Evolutionary conservation across 2,329 filamentous ascomycete species (phyloP), one percentile per base, ranked within the genome.

Genomic region (Fusarium camptoceras): DNA sequence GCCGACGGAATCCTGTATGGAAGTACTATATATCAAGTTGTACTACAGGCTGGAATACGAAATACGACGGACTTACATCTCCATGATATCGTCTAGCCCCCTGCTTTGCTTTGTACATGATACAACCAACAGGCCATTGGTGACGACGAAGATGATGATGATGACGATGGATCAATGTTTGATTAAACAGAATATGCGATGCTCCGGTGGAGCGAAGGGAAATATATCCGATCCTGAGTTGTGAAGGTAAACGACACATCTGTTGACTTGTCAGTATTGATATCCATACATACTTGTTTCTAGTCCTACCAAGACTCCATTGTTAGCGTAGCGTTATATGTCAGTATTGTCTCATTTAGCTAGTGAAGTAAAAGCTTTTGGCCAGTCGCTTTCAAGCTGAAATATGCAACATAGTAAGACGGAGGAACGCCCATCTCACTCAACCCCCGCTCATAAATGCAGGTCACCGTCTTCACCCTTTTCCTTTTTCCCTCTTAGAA

Each of bases 181-280:
- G n/a, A 39, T 16, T 27, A 16, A 50, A 44, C 34, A n/a, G 30
- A 42, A 22, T n/a, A 41, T 22, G 16, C 11, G 6, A 50, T 47
- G 49, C 20, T 22, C 61, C 64, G 48, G 16, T 49, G 49, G 60
- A 49, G 39, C 28, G 57, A 65, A 54, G 49, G 43, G 43, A 30
- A 5, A 28, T 34, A 20, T 25, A 10, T 24, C 47, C 25, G 47
- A 28, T 37, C 20, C 18, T n/a, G 24, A 55, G 24, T 14, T 22
- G 10, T 14, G 30, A 10, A 25, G 10, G 42, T 27, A 37, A 9
- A 11, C 28, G 16, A 31, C 34, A 25, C 22, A 37, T 15, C 9
- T 37, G 8, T 18, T n/a, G 18, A 18, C 16, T 37, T 41, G n/a
- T 27, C 15, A n/a, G 25, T 18, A 10, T n/a, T 37, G 18, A 37